Base-by-base conservation (phyloP, 202 grass and related monocot species). In the Panicum virgatum region DNA sequence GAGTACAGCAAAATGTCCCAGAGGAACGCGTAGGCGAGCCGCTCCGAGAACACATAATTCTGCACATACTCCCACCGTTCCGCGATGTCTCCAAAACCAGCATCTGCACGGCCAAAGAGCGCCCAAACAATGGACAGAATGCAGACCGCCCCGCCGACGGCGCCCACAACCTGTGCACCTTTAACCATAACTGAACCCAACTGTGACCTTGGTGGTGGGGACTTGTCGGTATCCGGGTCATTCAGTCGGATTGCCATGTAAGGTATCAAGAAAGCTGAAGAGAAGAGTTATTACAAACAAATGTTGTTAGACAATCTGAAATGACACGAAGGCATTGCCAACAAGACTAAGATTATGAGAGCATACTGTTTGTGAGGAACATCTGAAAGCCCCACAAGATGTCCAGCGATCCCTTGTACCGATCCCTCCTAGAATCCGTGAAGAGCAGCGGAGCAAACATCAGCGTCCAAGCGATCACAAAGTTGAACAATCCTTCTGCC, bases 331-430 rank as follows among this genome's bases (percentile, higher is more conserved):
- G 18, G 0, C 16, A 39, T 54, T 43, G 53, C 39, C 9, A 81
- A 44, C 10, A 57, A 42, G 47, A 72, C 65, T 13, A 48, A 47
- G 47, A 68, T 70, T 73, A 72, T 8, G 60, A 12, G 42, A 79
- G 76, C 86, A 75, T 98, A 98, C 95, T 91, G n/a, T 98, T 98
- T 60, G 95, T 98, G 73, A 98, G 95, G 81, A 98, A 98, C 95
- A 98, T 94, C 84, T 98, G 95, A 78, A 69, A 86, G 37, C 90
- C 77, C 95, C 95, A 98, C 81, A 94, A 78, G 72, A 98, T 5
- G 19, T 94, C 95, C 40, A 98, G 58, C 5, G 95, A 98, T 58
- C 95, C 95, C 62, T 89, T 86, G 58, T 74, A 94, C 69, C 82
- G 85, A 62, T 93, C 92, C 88, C 92, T 91, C 34, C 74, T 86